Evolutionary conservation across 1,284 basidiomycete species (phyloP).

Genomic region (Baeospora myosura): DNA sequence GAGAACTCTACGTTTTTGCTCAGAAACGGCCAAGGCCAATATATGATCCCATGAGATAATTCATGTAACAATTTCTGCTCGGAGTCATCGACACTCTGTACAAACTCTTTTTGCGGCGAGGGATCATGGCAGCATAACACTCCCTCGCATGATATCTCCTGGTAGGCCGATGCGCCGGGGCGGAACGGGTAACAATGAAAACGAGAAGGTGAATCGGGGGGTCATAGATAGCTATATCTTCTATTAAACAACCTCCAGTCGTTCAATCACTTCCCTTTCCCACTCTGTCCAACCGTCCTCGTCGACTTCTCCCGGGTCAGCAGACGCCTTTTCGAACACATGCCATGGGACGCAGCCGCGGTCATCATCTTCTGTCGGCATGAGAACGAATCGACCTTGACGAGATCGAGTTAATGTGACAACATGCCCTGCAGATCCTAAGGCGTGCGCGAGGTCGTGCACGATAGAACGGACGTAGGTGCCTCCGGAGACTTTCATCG

Average conservation of each 20-base stretch:
- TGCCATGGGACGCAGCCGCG: conserved; percentile 69
- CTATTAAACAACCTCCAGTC: conserved; percentile 47
- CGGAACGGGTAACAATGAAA: too few species aligned
- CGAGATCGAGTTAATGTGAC: conserved; percentile 80
- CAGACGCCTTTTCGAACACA: conserved; percentile 59
- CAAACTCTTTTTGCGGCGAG: too few species aligned
- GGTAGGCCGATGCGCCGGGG: neutral
- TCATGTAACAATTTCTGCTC: too few species aligned
- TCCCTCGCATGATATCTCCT: too few species aligned
- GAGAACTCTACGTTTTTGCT: too few species aligned
- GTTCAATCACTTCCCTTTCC: conserved; percentile 64
- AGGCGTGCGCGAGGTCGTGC: conserved; percentile 78
- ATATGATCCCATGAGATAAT: too few species aligned
- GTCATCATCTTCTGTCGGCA: conserved; percentile 36
- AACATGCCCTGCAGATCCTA: conserved; percentile 86
- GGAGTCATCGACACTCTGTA: too few species aligned
- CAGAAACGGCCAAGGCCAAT: too few species aligned
- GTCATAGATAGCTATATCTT: neutral
- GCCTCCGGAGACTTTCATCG: conserved; percentile 90
- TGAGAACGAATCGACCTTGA: conserved; percentile 74
- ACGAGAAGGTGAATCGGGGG: too few species aligned
- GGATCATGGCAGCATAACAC: too few species aligned
- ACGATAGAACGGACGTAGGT: conserved; percentile 94
- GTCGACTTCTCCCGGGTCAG: conserved; percentile 44
- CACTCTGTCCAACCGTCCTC: conserved; percentile 63